Base-by-base conservation (phyloP, 139 green algal genomes). In the Tetratostichococcus sp. region DNA sequence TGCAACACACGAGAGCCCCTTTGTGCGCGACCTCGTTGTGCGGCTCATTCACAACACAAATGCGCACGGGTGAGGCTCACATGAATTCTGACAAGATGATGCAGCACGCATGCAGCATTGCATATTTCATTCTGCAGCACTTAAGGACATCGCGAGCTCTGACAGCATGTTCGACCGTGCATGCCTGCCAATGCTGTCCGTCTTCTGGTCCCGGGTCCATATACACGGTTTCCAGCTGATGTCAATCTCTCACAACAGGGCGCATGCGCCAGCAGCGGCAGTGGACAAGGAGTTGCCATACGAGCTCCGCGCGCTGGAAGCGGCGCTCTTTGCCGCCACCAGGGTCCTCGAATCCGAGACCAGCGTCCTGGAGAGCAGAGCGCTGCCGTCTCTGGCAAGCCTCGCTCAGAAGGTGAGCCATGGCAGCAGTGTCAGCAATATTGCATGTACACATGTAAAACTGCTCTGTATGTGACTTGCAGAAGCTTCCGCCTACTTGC, bases 271-370 rank as follows among this genome's bases (percentile, higher is more conserved):
- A 62, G 14, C 50, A 62, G 50, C 50, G 19, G 50, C 50, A 28
- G 43, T 79, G 8, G 80, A 82, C 23, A 28, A 71, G 30, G 72
- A 66, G 11, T 42, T 87, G 42, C 77, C 83, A 58, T 87, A 79
- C 67, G 83, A 87, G 77, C 77, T 86, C 22, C 67, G 72, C 26
- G 83, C 80, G 1, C 69, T 86, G 58, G 83, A 87, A 42, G 77
- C 74, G 28, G 83, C 32, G 14, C 70, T 87, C 30, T 71, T 75
- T 73, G 75, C 68, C 3, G 43, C 71, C 1, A 35, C 43, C 30
- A 72, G 73, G 65, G 65, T 76, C 39, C 65, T 87, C 43, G 83
- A 87, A 1, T 31, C 8, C 16, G 80, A 87, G 65, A 66, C 69
- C 26, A 67, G 16, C n/a, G 69, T 70, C 19, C 28, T 83, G 65